Conservation (phyloP, 1,284 basidiomycete genomes). For the Rhodotorula sp. region DNA sequence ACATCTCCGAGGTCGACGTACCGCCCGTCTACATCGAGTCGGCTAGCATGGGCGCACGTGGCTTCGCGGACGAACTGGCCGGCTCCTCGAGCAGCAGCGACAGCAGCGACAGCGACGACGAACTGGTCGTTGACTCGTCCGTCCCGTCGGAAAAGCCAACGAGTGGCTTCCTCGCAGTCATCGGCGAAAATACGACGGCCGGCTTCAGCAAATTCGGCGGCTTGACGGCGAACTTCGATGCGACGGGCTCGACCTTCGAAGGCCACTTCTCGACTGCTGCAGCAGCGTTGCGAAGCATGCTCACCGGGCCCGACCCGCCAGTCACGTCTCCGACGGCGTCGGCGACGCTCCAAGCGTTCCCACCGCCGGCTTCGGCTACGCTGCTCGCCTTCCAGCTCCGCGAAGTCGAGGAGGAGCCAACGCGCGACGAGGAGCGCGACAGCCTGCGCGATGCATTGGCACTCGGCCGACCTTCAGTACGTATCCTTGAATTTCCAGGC, state of each 20-base stretch:
- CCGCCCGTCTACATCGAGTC: conserved; percentile 7
- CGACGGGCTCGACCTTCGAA: conserved; percentile 24
- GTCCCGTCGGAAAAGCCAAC: no score
- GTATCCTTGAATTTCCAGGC: not conserved
- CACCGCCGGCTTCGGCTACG: not conserved
- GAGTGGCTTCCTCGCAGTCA: not conserved
- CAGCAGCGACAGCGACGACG: conserved; percentile 5
- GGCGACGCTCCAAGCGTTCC: conserved; percentile 6
- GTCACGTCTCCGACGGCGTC: conserved; percentile 5
- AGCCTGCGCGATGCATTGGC: conserved; percentile 27
- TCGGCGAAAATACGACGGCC: conserved; percentile 2
- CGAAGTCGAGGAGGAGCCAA: not conserved
- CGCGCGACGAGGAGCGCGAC: not conserved
- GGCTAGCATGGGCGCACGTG: not conserved
- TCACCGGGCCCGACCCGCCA: not conserved
- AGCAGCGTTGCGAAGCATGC: conserved; percentile 20
- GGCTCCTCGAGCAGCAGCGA: not conserved
- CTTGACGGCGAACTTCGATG: conserved; percentile 10
- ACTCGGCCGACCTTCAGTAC: conserved; percentile 29
- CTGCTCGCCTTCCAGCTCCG: not conserved
- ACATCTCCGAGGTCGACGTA: conserved; percentile 36
- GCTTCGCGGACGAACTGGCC: conserved; percentile 19
- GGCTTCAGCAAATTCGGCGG: conserved; percentile 1
- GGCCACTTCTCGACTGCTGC: conserved; percentile 30
- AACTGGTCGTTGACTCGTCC: not conserved